Evolutionary conservation across 2,329 filamentous ascomycete species (phyloP).

Genomic region (Phialophora tarda): DNA sequence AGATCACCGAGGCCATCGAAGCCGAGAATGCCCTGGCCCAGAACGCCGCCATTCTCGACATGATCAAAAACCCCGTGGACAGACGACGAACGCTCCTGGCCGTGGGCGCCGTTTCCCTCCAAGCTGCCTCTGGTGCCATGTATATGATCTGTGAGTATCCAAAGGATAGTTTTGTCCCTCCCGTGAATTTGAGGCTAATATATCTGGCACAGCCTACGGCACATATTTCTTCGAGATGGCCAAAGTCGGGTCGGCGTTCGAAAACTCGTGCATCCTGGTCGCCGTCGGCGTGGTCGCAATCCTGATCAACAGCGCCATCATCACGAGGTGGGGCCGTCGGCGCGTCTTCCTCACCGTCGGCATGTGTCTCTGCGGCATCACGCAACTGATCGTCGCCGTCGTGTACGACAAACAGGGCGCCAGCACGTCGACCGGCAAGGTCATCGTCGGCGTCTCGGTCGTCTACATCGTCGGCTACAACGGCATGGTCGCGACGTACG

Average conservation of each 20-base stretch:
- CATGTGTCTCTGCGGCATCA: constrained; percentile 58
- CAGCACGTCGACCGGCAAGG: constrained; percentile 43
- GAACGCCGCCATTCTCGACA: constrained; percentile 51
- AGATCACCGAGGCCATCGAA: constrained; percentile 47
- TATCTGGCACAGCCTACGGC: constrained; percentile 52
- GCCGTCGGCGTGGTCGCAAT: constrained; percentile 62
- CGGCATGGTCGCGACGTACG: constrained; percentile 60
- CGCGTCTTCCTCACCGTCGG: constrained; percentile 60
- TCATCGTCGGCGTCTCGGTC: constrained; percentile 60
- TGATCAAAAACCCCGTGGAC: constrained; percentile 60
- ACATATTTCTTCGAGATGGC: constrained; percentile 68
- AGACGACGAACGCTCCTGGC: constrained; percentile 58
- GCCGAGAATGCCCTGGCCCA: constrained; percentile 46
- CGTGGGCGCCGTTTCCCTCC: constrained; percentile 56
- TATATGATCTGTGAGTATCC: constrained; percentile 58
- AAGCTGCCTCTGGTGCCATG: constrained; percentile 62
- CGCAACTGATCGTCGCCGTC: constrained; percentile 61
- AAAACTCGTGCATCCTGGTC: constrained; percentile 62
- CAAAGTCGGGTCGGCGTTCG: constrained; percentile 60
- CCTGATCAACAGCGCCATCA: constrained; percentile 59
- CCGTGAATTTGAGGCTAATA: background rate
- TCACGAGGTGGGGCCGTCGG: constrained; percentile 60
- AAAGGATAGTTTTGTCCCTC: no score
- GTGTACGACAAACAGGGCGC: constrained; percentile 56
- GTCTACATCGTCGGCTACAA: constrained; percentile 63